phyloP scores from a whole-genome alignment of 352 stramenopile genomes.

The Phytopythium mirpurense region DNA sequence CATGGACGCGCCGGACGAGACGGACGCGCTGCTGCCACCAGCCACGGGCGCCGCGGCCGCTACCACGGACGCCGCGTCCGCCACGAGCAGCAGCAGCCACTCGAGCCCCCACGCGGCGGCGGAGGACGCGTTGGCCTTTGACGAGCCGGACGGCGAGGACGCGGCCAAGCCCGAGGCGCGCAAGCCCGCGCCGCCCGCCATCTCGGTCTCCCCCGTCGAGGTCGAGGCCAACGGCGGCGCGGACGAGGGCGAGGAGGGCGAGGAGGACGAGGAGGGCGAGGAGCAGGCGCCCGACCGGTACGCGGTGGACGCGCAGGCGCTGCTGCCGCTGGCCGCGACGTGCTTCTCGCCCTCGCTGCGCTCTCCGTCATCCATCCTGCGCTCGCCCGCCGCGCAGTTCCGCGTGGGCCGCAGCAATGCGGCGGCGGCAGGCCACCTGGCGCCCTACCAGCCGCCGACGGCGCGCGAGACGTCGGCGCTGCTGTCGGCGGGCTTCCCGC shows the following conservation, averaged over 20 bases:
- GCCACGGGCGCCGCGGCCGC: too few relatives aligned
- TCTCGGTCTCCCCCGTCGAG: constrained; percentile 1
- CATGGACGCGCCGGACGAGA: constrained; percentile 21
- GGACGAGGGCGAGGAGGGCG: background rate
- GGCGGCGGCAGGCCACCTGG: background rate
- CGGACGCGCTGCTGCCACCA: constrained; percentile 33
- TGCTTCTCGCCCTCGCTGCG: constrained; percentile 22
- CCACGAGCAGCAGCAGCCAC: constrained; percentile 2
- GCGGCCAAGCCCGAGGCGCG: background rate
- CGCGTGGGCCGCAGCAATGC: background rate
- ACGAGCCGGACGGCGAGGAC: background rate
- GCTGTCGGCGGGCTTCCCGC: constrained; percentile 30
- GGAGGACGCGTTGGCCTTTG: constrained; percentile 14
- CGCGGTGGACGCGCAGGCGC: constrained; percentile 3
- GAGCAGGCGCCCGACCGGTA: background rate
- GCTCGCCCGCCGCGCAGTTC: constrained; percentile 26
- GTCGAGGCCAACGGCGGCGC: too few relatives aligned
- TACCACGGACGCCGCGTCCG: background rate
- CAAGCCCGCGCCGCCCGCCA: background rate
- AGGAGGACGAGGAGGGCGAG: constrained; percentile 14
- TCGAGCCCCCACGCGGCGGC: background rate
- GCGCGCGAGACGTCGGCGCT: constrained; percentile 18
- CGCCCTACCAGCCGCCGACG: background rate
- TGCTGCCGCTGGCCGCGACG: constrained; percentile 1
- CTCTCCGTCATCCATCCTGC: constrained; percentile 31